Evolutionary conservation across 306 rosid species (phyloP), one percentile per base, ranked within the genome.

Genomic region (Casuarina equisetifolia): DNA sequence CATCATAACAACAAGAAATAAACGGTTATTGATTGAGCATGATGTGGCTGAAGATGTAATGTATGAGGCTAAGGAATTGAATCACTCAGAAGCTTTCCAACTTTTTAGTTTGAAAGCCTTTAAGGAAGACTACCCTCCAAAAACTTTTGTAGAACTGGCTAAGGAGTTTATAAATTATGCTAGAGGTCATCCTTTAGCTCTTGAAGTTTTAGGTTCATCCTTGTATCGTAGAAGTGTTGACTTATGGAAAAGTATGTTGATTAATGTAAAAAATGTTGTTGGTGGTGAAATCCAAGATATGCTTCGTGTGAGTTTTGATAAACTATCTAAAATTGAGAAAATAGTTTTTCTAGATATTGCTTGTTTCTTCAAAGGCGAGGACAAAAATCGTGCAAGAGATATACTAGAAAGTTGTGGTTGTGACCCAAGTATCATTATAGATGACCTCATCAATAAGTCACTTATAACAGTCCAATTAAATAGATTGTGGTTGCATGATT

Each of bases 1-100:
- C 40, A 19, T 73, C 12, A 55, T 73, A 39, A 73, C 77, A 54
- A 73, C 77, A 15, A 73, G 10, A 73, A 64, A 73, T 42, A 36
- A 46, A 8, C 52, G 40, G 3, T 40, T 73, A 32, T 50, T 73
- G 17, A 73, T 53, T 53, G 49, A 53, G 20, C 68, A 39, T 16
- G 49, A 42, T 53, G 77, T 73, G 17, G 4, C 57, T 52, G 7
- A 52, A 52, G 57, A 16, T 52, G 8, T 4, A 25, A 25, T 25
- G 32, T 25, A 25, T 25, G 32, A 25, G 32, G 32, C 32, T 25
- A 25, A 25, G 32, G 16, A n/a, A 38, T 35, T 62, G 49, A 75
- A 16, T 17, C 10, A 45, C 2, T 12, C 35, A 11, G 78, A 62
- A 35, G 78, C 39, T 32, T 48, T 61, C 9, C n/a, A 62, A 9